Base-by-base conservation (phyloP, 345 rosid species). In the Populus deltoides region DNA sequence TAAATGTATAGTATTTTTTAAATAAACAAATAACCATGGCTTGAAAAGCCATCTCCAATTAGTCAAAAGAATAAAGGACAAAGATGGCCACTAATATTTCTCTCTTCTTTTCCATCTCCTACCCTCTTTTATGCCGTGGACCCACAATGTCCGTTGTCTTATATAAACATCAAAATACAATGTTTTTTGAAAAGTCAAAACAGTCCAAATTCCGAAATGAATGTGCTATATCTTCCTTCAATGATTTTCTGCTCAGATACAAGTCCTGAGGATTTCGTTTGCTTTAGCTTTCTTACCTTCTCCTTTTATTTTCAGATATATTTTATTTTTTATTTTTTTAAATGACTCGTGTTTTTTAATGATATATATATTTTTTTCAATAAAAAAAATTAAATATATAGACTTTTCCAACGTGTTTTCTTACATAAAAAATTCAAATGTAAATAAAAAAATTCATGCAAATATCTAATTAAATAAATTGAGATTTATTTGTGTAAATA, bases 401-500 rank as follows among this genome's bases (percentile, higher is more conserved):
- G 3, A 31, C 3, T 2, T 2, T 31, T 31, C 2, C 27, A 25
- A 31, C 3, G 0, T 2, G 0, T 31, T 31, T 31, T 31, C 3
- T 31, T 2, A 31, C 33, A 31, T 31, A 31, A 31, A 31, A 31
- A 31, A 31, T 2, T 3, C 3, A 31, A 31, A 31, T 31, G 31
- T 29, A 29, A 29, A 31, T 31, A 31, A 31, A n/a, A n/a, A n/a
- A n/a, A n/a, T n/a, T n/a, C n/a, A 31, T 31, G 0, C 33, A 31
- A 31, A 31, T 1, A 31, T 31, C 2, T 31, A 31, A 31, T 31
- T 31, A 31, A 31, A 31, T 31, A 31, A 31, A 31, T 31, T 31
- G 0, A 2, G 0, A 31, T 2, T 0, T 3, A 31, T 31, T 31
- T 31, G 0, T 3, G 0, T 31, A 31, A 31, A 31, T 3, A 31